A percentile compares a stretch with the other conserved stretches of the same genome.
Conservation (phyloP, 768 basidiomycete species). For the Leccinellum luteum region DNA sequence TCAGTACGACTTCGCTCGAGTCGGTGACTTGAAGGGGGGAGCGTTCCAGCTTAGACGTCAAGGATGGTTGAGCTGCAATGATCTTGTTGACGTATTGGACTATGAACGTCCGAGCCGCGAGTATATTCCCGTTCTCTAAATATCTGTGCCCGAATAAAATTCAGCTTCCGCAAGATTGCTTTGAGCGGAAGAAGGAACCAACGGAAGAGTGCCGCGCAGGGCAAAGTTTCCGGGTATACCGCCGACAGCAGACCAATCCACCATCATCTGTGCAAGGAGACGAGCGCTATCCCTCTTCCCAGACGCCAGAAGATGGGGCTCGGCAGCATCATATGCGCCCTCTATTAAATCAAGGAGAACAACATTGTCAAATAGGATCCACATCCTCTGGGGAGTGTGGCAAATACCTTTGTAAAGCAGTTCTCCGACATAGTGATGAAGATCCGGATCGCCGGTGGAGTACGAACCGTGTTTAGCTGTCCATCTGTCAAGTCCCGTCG, state of each 20-base stretch:
- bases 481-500: constrained; percentile 59
- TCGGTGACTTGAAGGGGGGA: constrained; percentile 44
- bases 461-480: constrained; percentile 72
- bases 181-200: constrained; percentile 12
- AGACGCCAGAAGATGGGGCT: constrained; percentile 78
- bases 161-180: constrained; percentile 1
- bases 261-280: constrained; percentile 81
- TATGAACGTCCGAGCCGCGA: constrained; percentile 93
- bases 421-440: constrained; percentile 91
- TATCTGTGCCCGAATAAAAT: constrained; percentile 44
- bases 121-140: constrained; percentile 82
- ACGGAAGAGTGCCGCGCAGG: constrained; percentile 84
- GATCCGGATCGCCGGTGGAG: constrained; percentile 82
- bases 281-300: constrained; percentile 89
- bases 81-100: constrained; percentile 70
- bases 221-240: constrained; percentile 71
- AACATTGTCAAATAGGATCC: constrained; percentile 2
- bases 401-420: constrained; percentile 75
- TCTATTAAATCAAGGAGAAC: constrained; percentile 44
- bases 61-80: constrained; percentile 43
- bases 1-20: constrained; percentile 67
- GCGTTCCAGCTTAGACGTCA: constrained; percentile 39
- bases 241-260: constrained; percentile 67
- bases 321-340: constrained; percentile 69
- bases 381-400: background rate